Percentiles rank a stretch among this genome's conserved stretches.
Evolutionary conservation across 176 grass and related monocot genomes (phyloP).

Genomic region (Dactylis glomerata): DNA sequence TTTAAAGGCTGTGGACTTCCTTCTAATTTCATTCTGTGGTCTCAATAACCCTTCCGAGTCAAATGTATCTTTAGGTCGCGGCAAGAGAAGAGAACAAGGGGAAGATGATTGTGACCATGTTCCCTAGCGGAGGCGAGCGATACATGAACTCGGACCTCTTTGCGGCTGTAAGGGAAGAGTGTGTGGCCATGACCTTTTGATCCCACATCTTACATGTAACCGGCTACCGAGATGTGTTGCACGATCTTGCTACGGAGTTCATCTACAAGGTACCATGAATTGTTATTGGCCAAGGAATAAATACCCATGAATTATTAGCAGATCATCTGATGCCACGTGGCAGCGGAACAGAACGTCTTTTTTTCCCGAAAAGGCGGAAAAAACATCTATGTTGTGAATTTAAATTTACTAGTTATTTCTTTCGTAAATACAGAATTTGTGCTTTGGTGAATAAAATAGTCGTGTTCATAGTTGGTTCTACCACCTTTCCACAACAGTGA

Average conservation of each 20-base stretch:
- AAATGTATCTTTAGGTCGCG: slow-evolving; percentile 28
- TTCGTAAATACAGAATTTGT: not conserved
- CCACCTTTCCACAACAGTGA: not conserved
- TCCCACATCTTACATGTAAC: not conserved
- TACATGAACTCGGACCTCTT: slow-evolving; percentile 51
- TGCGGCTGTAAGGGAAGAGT: slow-evolving; percentile 38
- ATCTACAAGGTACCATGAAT: not conserved
- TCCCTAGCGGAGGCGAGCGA: slow-evolving; percentile 44
- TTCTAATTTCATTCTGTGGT: not conserved
- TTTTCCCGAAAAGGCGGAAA: too few relatives aligned
- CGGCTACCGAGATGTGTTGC: not conserved
- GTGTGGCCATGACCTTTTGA: slow-evolving; percentile 48
- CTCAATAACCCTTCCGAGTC: not conserved
- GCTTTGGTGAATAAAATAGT: not conserved
- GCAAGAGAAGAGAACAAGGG: slow-evolving; percentile 40
- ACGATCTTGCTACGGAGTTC: not conserved
- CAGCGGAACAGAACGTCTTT: not conserved
- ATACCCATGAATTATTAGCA: not conserved
- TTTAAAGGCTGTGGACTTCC: not conserved
- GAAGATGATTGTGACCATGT: slow-evolving; percentile 51
- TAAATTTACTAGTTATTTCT: not conserved
- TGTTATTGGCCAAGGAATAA: not conserved
- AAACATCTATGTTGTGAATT: not conserved
- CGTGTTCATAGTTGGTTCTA: not conserved
- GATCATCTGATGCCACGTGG: not conserved